Percentiles rank a stretch among this genome's conserved stretches.
Evolutionary conservation across 352 stramenopile genomes (phyloP).

Genomic region (Elongisporangium prolatum): DNA sequence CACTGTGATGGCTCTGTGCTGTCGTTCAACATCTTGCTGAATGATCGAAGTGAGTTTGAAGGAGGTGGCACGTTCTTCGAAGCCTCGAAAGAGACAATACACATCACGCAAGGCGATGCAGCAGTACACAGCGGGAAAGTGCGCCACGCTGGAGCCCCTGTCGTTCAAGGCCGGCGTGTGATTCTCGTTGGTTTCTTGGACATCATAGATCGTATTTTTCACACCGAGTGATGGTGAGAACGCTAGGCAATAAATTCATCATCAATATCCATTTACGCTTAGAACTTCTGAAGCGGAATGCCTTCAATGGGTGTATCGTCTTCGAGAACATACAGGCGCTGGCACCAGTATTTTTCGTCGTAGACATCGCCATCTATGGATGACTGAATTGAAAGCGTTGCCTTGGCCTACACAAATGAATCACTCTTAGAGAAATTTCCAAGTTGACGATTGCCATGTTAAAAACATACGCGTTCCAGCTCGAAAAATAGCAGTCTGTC

Average conservation of each 20-base stretch:
- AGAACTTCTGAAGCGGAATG: slow-evolving; percentile 75
- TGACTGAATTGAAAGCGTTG: slow-evolving; percentile 69
- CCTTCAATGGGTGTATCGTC: slow-evolving; percentile 73
- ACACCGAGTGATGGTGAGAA: not conserved
- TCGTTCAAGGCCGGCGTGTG: slow-evolving; percentile 78
- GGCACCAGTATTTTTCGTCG: slow-evolving; percentile 69
- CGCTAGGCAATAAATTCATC: not conserved
- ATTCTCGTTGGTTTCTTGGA: slow-evolving; percentile 94
- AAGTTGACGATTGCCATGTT: not conserved
- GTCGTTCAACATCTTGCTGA: slow-evolving; percentile 94
- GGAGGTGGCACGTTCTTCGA: slow-evolving; percentile 93
- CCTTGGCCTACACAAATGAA: slow-evolving; percentile 40
- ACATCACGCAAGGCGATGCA: slow-evolving; percentile 80
- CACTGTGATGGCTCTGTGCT: slow-evolving; percentile 92
- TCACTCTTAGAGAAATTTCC: not conserved
- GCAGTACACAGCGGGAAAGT: slow-evolving; percentile 92
- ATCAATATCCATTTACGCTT: slow-evolving; percentile 4
- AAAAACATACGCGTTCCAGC: slow-evolving; percentile 52
- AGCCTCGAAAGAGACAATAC: slow-evolving; percentile 51
- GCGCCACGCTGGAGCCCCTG: slow-evolving; percentile 85
- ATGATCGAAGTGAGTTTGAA: slow-evolving; percentile 72
- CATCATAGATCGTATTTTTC: slow-evolving; percentile 38
- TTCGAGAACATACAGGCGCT: slow-evolving; percentile 67
- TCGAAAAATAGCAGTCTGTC: slow-evolving; percentile 78
- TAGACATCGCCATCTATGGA: slow-evolving; percentile 64